Evolutionary conservation across 176 grass and related monocot genomes (phyloP), one percentile per base, ranked within the genome.

Genomic region (Rhynchospora pubera): DNA sequence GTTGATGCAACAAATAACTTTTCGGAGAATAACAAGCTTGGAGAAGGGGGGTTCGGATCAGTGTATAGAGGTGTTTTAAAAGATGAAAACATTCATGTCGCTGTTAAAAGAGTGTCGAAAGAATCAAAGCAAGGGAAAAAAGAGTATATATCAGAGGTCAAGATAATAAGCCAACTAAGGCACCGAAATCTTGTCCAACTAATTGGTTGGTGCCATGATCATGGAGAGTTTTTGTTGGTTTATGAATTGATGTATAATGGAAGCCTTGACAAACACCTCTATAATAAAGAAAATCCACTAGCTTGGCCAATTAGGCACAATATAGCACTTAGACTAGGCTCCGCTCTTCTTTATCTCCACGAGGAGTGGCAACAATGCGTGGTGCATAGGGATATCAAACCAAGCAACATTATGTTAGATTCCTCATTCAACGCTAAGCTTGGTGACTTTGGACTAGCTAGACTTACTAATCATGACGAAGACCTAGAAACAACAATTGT

Each of bases 131-230:
- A 86, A 69, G 85, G 85, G 8, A 68, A 67, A 23, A 86, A 85
- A 60, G 83, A 85, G 44, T 85, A 85, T 21, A 51, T 65, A 14
- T 85, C 77, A 3, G 91, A 92, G 65, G 72, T 90, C 21, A 92
- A 72, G 56, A 87, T 89, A 66, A 92, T 92, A 62, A 87, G 82
- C 51, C 79, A 84, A 58, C 30, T 89, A 7, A 79, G 90, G 79
- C 91, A 92, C n/a, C 83, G 91, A 0, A 93, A 93, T 51, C 87
- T 86, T 2, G 91, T 93, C 6, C 91, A 86, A 59, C 13, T 93
- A 12, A 67, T 87, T 57, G 3, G 85, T 6, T 86, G 85, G 85
- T 86, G 77, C 78, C 77, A 86, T 13, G 63, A 73, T 8, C 32
- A 80, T 42, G 16, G 77, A 3, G 78, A 81, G 6, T 48, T 85